Base-by-base conservation (phyloP, 139 green algal species). In the Chlorella sp. region DNA sequence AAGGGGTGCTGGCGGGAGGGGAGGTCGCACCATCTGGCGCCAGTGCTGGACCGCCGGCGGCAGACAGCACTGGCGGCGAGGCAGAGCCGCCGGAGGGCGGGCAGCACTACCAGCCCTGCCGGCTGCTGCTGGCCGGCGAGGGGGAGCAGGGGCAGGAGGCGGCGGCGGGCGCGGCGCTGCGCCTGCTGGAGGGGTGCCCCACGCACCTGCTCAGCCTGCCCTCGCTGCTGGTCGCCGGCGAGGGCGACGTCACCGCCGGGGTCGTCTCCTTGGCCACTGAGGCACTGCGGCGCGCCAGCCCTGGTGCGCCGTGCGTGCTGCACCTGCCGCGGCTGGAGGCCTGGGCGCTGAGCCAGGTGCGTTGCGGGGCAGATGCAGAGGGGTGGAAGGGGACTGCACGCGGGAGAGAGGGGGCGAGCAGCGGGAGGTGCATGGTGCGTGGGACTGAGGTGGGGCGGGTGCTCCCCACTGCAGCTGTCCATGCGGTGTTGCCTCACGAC, bases 181-280 rank as follows among this genome's bases (percentile, higher is more conserved):
- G 74, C 51, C 56, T 84, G 55, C 21, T 82, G 40, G 63, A 81
- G 31, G 78, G 76, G 41, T 82, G 68, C 72, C 58, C 62, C 2
- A 48, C 85, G 55, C 74, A 79, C 42, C 71, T 56, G 43, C n/a
- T 87, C 68, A 87, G 76, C 65, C 65, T 87, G 68, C 80, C 77
- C 29, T 63, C 80, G 38, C 45, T 82, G 3, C 53, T 88, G 12
- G 51, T 61, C 7, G 79, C 65, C 19, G 79, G 83, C 21, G 72
- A 58, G 1, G 74, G 79, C 2, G 82, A 87, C 15, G 61, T 61
- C 4, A 25, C 74, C 8, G 45, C 48, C 0, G 81, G 72, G 42
- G 65, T 43, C 19, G 72, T 82, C 45, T 21, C 41, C 12, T 41
- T 83, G 8, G 71, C 77, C 6, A 8, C 7, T 0, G 79, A 79